Evolutionary conservation across 768 basidiomycete genomes (phyloP).

Genomic region (Calocybe cyanea): DNA sequence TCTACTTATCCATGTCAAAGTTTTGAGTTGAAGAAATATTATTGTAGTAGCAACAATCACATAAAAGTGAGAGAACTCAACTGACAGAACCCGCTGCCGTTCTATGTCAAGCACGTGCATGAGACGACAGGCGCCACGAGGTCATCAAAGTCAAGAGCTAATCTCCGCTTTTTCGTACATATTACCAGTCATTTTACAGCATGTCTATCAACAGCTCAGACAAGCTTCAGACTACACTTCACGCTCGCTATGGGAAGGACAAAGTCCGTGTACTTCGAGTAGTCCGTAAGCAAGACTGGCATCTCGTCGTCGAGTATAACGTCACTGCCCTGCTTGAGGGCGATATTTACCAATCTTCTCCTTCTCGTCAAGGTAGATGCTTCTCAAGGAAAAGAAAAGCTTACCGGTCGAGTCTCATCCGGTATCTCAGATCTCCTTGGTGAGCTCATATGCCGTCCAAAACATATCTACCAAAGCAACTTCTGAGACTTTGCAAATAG

Average conservation of each 20-base stretch:
- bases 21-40: no score
- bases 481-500: slow-evolving; percentile 31
- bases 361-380: slow-evolving; percentile 4
- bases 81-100: no score
- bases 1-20: no score
- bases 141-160: no score
- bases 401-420: slow-evolving; percentile 58
- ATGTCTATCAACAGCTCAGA: neutral
- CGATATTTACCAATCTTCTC: slow-evolving; percentile 50
- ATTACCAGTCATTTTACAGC: no score
- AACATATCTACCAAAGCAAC: neutral
- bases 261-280: slow-evolving; percentile 83
- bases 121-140: no score
- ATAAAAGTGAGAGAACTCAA: no score
- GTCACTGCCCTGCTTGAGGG: slow-evolving; percentile 82
- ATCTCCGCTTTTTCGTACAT: no score
- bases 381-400: slow-evolving; percentile 49
- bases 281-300: slow-evolving; percentile 64
- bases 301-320: slow-evolving; percentile 82
- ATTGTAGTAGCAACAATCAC: no score
- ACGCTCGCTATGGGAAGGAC: slow-evolving; percentile 83
- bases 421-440: slow-evolving; percentile 82
- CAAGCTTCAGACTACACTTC: slow-evolving; percentile 8
- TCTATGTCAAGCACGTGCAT: no score
- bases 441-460: slow-evolving; percentile 27